Evolutionary conservation across 495 filamentous ascomycete genomes (phyloP), one percentile per base, ranked within the genome.

Genomic region (Annulohypoxylon bovei): DNA sequence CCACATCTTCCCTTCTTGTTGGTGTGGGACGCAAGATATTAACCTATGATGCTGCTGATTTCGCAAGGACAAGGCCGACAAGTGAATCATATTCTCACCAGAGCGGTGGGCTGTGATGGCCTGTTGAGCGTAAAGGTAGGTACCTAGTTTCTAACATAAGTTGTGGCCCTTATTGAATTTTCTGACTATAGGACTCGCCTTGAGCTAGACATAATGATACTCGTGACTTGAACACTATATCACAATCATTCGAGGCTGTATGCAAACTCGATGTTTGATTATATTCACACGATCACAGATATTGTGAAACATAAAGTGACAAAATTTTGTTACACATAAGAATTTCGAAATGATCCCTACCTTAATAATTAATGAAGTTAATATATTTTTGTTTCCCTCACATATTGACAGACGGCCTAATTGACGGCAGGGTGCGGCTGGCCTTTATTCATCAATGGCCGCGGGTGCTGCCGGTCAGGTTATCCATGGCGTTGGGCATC

Each of bases 41-140:
- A 39, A 23, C 14, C 18, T 18, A 12, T 54, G 30, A 35, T 9
- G 16, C 9, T 35, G 49, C 52, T 62, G 23, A 35, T 33, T 7
- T 46, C 49, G 7, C 18, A 46, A 28, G 27, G 50, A 55, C 5
- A 37, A 20, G 40, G 22, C 18, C 30, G n/a, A 23, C 30, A 58
- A 35, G n/a, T 33, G n/a, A 60, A 40, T 50, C 53, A 50, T 58
- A 28, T 40, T 30, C 40, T 35, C 25, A 53, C 12, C 18, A 28
- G 16, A 27, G 3, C 32, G 22, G 28, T 28, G 30, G 37, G 33
- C 30, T 28, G 22, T 22, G 18, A 47, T 47, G 20, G 8, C 8
- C 7, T 25, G 20, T 47, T 22, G 44, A 12, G 18, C 23, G 7
- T 22, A n/a, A n/a, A n/a, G n/a, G 44, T 47, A 7, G 3, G n/a